Conservation (phyloP, 169 alveolate genomes). For the Neospora caninum region DNA sequence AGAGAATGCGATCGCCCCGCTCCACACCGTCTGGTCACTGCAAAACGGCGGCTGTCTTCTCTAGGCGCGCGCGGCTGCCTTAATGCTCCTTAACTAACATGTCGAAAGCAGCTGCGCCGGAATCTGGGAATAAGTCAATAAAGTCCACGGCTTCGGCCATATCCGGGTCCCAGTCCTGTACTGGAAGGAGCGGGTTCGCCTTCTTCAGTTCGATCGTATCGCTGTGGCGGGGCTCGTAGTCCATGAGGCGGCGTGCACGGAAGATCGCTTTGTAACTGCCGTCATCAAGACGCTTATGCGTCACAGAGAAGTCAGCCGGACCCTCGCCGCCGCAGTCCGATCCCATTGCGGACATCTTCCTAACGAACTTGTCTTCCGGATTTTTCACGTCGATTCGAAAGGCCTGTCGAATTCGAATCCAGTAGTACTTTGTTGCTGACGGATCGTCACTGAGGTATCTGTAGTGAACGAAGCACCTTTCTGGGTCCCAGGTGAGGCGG, state of each 20-base stretch:
- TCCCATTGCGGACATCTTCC: slow-evolving; percentile 22
- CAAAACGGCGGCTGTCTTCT: too few relatives aligned
- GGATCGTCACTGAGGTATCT: background rate
- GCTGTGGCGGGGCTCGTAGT: background rate
- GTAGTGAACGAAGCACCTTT: background rate
- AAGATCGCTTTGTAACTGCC: background rate
- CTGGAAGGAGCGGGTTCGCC: background rate
- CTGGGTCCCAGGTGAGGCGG: slow-evolving; percentile 27
- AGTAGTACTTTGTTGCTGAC: background rate
- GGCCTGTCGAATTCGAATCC: slow-evolving; percentile 13
- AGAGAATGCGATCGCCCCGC: too few relatives aligned
- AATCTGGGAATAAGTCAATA: slow-evolving; percentile 1
- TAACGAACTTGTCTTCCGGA: background rate
- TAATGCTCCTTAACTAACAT: background rate
- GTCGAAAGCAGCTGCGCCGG: background rate
- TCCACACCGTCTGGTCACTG: too few relatives aligned
- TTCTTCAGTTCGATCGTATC: background rate
- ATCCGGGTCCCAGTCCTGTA: slow-evolving; percentile 35
- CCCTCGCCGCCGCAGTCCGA: slow-evolving; percentile 8
- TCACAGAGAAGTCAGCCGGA: background rate
- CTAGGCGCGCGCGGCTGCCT: background rate
- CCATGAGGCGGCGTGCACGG: background rate
- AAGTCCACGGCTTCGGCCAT: background rate
- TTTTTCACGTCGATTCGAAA: slow-evolving; percentile 11
- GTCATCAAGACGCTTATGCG: background rate